Base-by-base conservation (phyloP, 441 rosid genomes). In the Erysimum cheiri region DNA sequence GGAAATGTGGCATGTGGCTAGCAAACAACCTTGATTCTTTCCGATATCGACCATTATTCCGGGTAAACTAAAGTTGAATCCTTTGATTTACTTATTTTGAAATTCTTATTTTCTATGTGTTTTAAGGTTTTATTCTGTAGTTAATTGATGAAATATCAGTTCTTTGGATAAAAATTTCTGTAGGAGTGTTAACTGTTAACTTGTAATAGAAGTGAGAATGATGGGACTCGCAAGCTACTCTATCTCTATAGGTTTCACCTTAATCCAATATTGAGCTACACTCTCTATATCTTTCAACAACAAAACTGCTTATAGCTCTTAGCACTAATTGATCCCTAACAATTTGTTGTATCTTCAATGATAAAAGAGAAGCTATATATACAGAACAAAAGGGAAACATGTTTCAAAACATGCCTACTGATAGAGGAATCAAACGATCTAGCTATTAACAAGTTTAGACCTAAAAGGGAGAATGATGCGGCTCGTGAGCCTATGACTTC, bases 401-500 rank as follows among this genome's bases (percentile, higher is more conserved):
- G 4, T 55, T 35, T 57, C 67, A 48, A 28, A 48, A 37, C 60
- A 60, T 60, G 60, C 43, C 43, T 58, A 49, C 52, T 17, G 43
- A 50, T 39, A 40, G 50, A 29, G 26, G 17, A 41, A 17, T 26
- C 22, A 32, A 40, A 62, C 39, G 44, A 41, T 71, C 26, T 57
- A 57, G 29, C 61, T 53, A 19, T 32, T 41, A 53, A 31, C 36
- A 31, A 31, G 4, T 29, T 10, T 19, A 50, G 44, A 60, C 61
- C 46, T 56, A 33, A 55, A 31, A 57, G 29, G 32, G 68, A 41
- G 55, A 61, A 61, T 61, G 24, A 71, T 71, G 62, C 6, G 26
- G 22, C 44, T 70, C 74, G 50, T 59, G 59, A 59, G 67, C 59
- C 65, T 69, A 69, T 59, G 40, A 17, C 65, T 47, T 69, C 3